Evolutionary conservation across 1,139 yeast species (phyloP), one percentile per base, ranked within the genome.

Genomic region (Hemisphaericaspora subhashii): DNA sequence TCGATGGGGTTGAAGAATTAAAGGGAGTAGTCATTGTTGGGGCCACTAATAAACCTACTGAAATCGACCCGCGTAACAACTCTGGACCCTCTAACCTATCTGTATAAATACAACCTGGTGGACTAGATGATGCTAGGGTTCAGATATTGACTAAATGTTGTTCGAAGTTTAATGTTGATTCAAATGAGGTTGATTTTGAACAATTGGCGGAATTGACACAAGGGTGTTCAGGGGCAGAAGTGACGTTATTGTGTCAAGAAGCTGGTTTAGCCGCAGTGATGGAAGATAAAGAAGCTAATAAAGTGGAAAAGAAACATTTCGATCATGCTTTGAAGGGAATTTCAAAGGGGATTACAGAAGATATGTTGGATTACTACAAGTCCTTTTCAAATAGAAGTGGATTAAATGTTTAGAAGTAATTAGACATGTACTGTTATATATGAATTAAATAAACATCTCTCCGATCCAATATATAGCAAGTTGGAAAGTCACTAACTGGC

Each of bases 151-250:
- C 66, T 37, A 88, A 88, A 45, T 79, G 83, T 45, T 80, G 89
- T 29, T 58, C 63, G 32, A 79, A 79, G 37, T 77, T 77, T 51
- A 60, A 66, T 38, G 74, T 88, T 65, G 51, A 69, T 2, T 46
- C 71, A 1, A 64, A 58, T 4, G 65, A 68, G 3, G 68, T 61
- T 2, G 72, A 68, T 28, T 75, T 77, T 2, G 66, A 62, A 2
- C 44, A 70, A 20, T 65, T 83, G n/a, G 64, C 68, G 4, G 58
- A 57, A n/a, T 64, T 86, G n/a, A 86, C 96, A 0, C 92, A 85
- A 0, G 98, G 98, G 0, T 89, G 95, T 53, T 88, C 97, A 0
- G 98, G 98, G 32, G 97, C 98, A 0, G 98, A 92, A 59, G 89
- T 92, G 24, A 95, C 90, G 0, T 73, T 89, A 29, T 62, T 90